phyloP scores from a whole-genome alignment of 305 asterid genomes.

The Fraxinus floribunda region DNA sequence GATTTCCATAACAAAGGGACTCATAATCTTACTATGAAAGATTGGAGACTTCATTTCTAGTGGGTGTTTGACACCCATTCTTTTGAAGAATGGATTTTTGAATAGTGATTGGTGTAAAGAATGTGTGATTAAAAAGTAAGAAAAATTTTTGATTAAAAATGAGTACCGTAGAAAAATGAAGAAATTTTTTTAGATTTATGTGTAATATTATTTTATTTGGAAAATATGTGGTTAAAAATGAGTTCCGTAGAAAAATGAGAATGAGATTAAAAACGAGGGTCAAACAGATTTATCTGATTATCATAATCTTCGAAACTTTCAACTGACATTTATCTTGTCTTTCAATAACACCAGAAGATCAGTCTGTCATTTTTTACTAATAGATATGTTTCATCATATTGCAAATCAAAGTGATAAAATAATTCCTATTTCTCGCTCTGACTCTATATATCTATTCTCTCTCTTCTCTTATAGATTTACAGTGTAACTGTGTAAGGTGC shows the following conservation, averaged over 20 bases:
- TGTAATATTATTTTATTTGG: too few relatives aligned
- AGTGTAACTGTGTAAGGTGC: neutral
- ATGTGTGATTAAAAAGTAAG: too few relatives aligned
- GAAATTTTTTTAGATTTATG: too few relatives aligned
- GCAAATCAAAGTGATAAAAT: neutral
- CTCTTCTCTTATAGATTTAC: slow-evolving; percentile 31
- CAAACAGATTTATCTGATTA: neutral
- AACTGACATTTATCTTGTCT: neutral
- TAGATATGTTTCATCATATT: neutral
- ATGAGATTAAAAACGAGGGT: too few relatives aligned
- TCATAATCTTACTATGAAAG: neutral
- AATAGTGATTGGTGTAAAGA: too few relatives aligned
- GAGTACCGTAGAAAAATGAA: too few relatives aligned
- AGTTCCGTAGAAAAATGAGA: too few relatives aligned
- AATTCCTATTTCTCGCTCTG: neutral
- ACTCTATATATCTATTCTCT: slow-evolving; percentile 13
- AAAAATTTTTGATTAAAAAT: too few relatives aligned
- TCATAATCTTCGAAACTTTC: neutral
- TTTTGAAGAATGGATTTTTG: too few relatives aligned
- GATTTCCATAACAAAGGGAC: neutral
- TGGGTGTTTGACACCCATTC: too few relatives aligned
- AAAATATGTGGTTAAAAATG: too few relatives aligned
- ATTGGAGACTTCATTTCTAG: neutral
- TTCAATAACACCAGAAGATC: neutral
- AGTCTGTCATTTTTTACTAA: neutral